These are phyloP conservation scores for Phoenix dactylifera DNA, from an alignment of 176 grass and related monocot species.

Conservation along the genomic window DNA sequence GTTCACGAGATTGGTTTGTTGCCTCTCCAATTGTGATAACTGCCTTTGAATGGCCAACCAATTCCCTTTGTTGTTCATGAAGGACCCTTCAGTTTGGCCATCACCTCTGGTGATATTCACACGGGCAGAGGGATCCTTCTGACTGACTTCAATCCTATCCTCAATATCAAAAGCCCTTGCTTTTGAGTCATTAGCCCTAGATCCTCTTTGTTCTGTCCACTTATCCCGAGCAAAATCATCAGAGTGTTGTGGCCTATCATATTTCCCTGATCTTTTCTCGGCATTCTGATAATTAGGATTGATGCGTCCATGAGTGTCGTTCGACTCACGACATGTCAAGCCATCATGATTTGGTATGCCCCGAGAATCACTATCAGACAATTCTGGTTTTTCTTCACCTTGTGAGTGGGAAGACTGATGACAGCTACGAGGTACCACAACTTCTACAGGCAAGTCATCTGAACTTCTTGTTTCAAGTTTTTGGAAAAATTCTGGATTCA, in stretches of 20 bases:
- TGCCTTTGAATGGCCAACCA: conserved; percentile 86
- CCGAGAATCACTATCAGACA: conserved; percentile 39
- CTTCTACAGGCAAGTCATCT: conserved; percentile 80
- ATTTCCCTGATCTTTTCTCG: conserved; percentile 27
- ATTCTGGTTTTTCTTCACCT: conserved; percentile 44
- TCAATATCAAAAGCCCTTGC: conserved; percentile 48
- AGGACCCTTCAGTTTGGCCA: conserved; percentile 45
- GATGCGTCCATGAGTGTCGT: conserved; percentile 29
- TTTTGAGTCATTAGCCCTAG: conserved; percentile 49
- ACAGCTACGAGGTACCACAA: conserved; percentile 53
- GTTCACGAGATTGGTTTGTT: conserved; percentile 90
- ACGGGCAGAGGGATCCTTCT: conserved; percentile 41
- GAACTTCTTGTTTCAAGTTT: conserved; percentile 67
- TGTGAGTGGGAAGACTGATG: conserved; percentile 41
- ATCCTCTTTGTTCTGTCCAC: conserved; percentile 63
- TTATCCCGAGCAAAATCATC: conserved; percentile 15
- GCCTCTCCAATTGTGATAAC: conserved; percentile 75
- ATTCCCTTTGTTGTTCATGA: conserved; percentile 69
- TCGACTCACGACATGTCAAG: conserved; percentile 32
- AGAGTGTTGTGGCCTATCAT: conserved; percentile 9
- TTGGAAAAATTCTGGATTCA: conserved; percentile 94
- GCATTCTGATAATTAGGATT: conserved; percentile 39
- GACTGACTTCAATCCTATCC: conserved; percentile 37
- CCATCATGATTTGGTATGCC: conserved; percentile 38
- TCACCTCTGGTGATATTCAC: conserved; percentile 26